These are phyloP conservation scores for Pseudogymnoascus sp. DNA, from an alignment of 2,329 filamentous ascomycete species.

Conservation along the genomic window DNA sequence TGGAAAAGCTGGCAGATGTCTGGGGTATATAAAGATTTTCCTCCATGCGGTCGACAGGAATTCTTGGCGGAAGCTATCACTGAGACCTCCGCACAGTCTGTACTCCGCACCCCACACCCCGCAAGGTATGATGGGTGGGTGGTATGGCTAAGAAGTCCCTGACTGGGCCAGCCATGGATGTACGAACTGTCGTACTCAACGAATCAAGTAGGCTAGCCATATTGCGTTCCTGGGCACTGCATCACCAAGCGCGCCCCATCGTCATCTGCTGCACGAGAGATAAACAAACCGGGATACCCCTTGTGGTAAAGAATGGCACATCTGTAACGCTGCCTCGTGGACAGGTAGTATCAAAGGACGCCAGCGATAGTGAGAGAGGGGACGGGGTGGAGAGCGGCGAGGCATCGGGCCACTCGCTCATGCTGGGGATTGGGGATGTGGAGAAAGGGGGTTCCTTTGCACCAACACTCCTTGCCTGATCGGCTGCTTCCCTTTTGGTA, in stretches of 20 bases:
- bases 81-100: not conserved
- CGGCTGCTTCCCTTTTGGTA: not conserved
- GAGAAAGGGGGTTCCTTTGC: not conserved
- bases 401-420: not conserved
- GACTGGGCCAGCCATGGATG: not conserved
- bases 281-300: not conserved
- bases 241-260: not conserved
- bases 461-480: not conserved
- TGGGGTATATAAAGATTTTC: constrained; percentile 6
- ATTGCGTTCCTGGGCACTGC: not conserved
- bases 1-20: not conserved
- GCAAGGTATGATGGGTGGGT: not conserved
- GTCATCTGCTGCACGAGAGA: not conserved
- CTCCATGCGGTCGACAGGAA: not conserved
- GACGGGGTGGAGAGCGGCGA: not conserved
- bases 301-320: not conserved
- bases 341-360: not conserved
- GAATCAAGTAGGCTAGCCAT: not conserved
- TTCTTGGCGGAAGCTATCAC: not conserved
- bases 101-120: not conserved
- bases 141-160: not conserved
- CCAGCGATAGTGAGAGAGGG: not conserved
- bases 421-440: not conserved
- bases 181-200: not conserved
- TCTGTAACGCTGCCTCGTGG: not conserved